Evolutionary conservation across 768 basidiomycete species (phyloP).

Genomic region (Leccinum boreale): DNA sequence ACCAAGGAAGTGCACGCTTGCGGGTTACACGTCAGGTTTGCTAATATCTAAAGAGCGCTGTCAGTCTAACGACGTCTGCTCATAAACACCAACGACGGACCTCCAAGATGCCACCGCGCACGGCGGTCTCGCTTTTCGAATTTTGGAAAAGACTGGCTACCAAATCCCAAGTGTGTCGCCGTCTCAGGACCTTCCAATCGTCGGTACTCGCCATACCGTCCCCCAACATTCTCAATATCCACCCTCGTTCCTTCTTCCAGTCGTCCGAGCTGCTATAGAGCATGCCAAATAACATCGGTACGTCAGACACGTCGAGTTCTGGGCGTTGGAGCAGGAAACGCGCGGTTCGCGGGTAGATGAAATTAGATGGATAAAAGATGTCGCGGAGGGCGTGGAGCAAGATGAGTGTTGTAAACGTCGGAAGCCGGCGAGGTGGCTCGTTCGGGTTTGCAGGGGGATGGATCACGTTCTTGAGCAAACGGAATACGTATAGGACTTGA

Average conservation of each 20-base stretch:
- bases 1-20: slow-evolving; percentile 71
- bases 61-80: not conserved
- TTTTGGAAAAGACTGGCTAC: slow-evolving; percentile 80
- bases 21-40: slow-evolving; percentile 66
- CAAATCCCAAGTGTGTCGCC: slow-evolving; percentile 87
- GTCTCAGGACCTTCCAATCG: slow-evolving; percentile 80
- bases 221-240: slow-evolving; percentile 81
- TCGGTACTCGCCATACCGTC: slow-evolving; percentile 73
- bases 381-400: slow-evolving; percentile 78
- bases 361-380: slow-evolving; percentile 83
- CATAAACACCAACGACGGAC: slow-evolving; percentile 35
- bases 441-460: slow-evolving; percentile 38
- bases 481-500: slow-evolving; percentile 70
- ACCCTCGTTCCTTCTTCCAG: slow-evolving; percentile 85
- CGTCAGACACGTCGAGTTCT: slow-evolving; percentile 73
- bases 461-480: slow-evolving; percentile 27
- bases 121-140: slow-evolving; percentile 45
- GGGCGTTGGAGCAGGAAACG: slow-evolving; percentile 90
- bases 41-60: slow-evolving; percentile 52
- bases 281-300: slow-evolving; percentile 89
- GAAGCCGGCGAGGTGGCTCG: slow-evolving; percentile 54
- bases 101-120: slow-evolving; percentile 65
- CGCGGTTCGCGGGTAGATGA: slow-evolving; percentile 82
- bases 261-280: slow-evolving; percentile 76
- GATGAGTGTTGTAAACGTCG: slow-evolving; percentile 77